Evolutionary conservation across 2,329 filamentous ascomycete genomes (phyloP).

Genomic region (Helotiales sp.): DNA sequence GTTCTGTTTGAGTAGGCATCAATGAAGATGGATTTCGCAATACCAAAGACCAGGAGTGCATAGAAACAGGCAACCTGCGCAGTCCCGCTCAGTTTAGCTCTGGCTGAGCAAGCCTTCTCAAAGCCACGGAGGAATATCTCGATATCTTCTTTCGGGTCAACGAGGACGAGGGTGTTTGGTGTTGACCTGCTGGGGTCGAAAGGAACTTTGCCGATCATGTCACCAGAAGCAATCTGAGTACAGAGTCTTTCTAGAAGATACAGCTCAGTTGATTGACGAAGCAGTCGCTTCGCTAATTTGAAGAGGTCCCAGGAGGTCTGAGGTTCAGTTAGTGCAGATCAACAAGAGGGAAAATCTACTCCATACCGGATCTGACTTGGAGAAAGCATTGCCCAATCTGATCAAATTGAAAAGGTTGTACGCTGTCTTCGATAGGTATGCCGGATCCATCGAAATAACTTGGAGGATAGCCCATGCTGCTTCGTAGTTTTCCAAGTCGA

Average conservation of each 20-base stretch:
- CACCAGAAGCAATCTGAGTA: constrained; percentile 28
- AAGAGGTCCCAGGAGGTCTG: constrained; percentile 33
- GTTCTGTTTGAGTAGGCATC: constrained; percentile 31
- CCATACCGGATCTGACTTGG: constrained; percentile 23
- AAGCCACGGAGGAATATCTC: constrained; percentile 30
- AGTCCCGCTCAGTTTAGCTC: constrained; percentile 29
- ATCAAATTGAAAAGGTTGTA: constrained; percentile 34
- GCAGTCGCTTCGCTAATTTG: constrained; percentile 24
- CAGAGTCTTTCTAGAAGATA: constrained; percentile 35
- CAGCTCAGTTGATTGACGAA: constrained; percentile 35
- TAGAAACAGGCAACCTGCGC: constrained; percentile 33
- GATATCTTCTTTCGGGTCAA: constrained; percentile 32
- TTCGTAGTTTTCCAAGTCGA: constrained; percentile 28
- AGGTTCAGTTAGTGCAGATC: background rate
- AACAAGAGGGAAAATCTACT: background rate
- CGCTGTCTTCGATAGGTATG: constrained; percentile 27
- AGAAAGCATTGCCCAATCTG: constrained; percentile 27
- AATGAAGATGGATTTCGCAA: constrained; percentile 32
- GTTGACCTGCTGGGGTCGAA: constrained; percentile 25
- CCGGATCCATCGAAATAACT: constrained; percentile 29
- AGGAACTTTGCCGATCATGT: constrained; percentile 24
- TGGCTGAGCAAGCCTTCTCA: constrained; percentile 28
- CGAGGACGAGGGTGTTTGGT: constrained; percentile 33
- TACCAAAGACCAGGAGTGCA: constrained; percentile 30
- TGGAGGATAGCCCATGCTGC: constrained; percentile 32